Evolutionary conservation across 1,284 basidiomycete species (phyloP).

Genomic region (Neotropicomus parvogracilis): DNA sequence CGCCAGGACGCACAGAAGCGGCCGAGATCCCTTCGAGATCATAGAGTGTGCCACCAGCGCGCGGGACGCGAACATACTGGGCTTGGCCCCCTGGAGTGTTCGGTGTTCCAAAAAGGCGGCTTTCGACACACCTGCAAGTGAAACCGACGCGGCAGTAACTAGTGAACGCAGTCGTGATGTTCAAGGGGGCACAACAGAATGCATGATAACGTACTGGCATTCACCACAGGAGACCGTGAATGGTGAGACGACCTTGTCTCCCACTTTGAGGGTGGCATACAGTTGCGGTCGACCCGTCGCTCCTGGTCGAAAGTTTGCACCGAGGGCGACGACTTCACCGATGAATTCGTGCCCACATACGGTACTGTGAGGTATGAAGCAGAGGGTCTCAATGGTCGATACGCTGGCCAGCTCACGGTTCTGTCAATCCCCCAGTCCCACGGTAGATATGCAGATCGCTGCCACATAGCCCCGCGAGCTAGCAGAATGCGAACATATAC

Average conservation of each 20-base stretch:
- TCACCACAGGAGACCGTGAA: conserved; percentile 84
- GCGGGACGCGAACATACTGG: conserved; percentile 79
- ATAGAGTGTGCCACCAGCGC: conserved; percentile 77
- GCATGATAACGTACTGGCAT: conserved; percentile 59
- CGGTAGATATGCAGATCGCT: conserved; percentile 82
- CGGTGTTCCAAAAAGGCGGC: conserved; percentile 70
- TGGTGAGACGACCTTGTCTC: conserved; percentile 84
- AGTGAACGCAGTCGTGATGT: not conserved
- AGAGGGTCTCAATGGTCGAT: not conserved
- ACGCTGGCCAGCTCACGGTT: conserved; percentile 29
- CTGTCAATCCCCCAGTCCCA: conserved; percentile 44
- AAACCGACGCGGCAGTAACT: conserved; percentile 76
- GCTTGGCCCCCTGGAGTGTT: conserved; percentile 80
- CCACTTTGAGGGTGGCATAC: conserved; percentile 67
- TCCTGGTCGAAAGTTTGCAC: conserved; percentile 52
- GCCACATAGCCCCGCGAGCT: conserved; percentile 76
- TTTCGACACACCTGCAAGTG: conserved; percentile 71
- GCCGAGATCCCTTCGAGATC: conserved; percentile 50
- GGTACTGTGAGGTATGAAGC: conserved; percentile 41
- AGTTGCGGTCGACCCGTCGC: conserved; percentile 51
- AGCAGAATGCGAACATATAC: not conserved
- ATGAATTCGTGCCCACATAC: conserved; percentile 82
- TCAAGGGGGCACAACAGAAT: not conserved
- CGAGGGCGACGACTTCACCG: conserved; percentile 73
- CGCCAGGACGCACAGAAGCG: conserved; percentile 29